Evolutionary conservation across 257 asterid species (phyloP), one percentile per base, ranked within the genome.

Genomic region (Solanum acaule): DNA sequence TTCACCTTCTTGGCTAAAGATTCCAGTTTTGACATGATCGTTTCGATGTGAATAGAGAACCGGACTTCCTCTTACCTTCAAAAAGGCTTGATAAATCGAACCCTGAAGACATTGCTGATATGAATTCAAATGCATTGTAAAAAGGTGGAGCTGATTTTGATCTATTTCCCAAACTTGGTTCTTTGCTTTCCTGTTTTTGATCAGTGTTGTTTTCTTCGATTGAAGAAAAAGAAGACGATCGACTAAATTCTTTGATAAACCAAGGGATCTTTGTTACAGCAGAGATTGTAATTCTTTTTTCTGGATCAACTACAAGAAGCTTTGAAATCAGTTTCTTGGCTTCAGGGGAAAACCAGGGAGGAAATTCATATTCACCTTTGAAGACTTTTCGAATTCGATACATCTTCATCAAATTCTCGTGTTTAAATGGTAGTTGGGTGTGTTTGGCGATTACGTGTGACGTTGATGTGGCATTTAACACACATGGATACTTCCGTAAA

Each of bases 61-160:
- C 93, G 2, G 97, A 92, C 85, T 91, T 93, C 86, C 90, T 88
- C 25, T 88, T 31, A 9, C 70, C 89, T 88, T 93, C 95, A 75
- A 95, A 95, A 35, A 95, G 35, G 59, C 87, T 93, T 22, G 98
- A 95, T 59, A 95, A 73, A 29, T 95, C 98, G 77, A 94, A 95
- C 12, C 98, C 98, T 1, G 98, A 95, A 6, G 98, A 95, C 98
- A 95, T 95, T 2, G 98, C 94, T 4, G 98, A 92, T 76, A 95
- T 94, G 83, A 95, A 93, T 61, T 95, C 96, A 76, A 95, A 95
- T 76, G 98, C 98, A 37, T 94, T 95, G 86, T 90, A 95, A 61
- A 91, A 95, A 10, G 97, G 94, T 1, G 98, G 98, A 23, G 91
- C 61, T 18, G 98, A 88, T 71, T 91, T 93, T 4, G 95, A 89